phyloP scores from a whole-genome alignment of 2,329 filamentous ascomycete genomes.

The Exophiala aquamarina region DNA sequence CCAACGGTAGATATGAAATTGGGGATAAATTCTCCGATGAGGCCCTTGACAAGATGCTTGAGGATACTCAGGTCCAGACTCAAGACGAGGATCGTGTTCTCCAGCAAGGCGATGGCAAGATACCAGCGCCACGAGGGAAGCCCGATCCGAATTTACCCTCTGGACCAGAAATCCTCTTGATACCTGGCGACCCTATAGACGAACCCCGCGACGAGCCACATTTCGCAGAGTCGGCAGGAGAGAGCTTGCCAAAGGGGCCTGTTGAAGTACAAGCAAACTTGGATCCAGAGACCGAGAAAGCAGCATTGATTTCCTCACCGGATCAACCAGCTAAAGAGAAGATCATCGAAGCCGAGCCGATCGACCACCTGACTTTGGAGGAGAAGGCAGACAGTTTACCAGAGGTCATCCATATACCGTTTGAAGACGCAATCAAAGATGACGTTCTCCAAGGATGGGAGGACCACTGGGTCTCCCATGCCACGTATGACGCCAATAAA shows the following conservation, averaged over 20 bases:
- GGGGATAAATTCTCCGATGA: too few relatives aligned
- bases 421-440: conserved; percentile 19
- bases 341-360: conserved; percentile 5
- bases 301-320: conserved; percentile 3
- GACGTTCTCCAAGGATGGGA: conserved; percentile 22
- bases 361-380: conserved; percentile 15
- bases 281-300: conserved; percentile 7
- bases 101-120: too few relatives aligned
- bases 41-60: too few relatives aligned
- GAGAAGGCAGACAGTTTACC: conserved; percentile 18
- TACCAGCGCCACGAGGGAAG: too few relatives aligned
- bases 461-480: conserved; percentile 20
- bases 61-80: too few relatives aligned
- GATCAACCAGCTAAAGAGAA: conserved; percentile 8
- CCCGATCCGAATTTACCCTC: conserved; percentile 2
- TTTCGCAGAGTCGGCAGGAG: background rate
- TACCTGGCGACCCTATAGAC: conserved; percentile 4
- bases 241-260: conserved; percentile 9
- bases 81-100: too few relatives aligned
- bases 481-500: conserved; percentile 14
- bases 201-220: conserved; percentile 3
- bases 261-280: conserved; percentile 13
- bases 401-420: conserved; percentile 19
- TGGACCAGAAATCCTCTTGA: conserved; percentile 9
- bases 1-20: too few relatives aligned